A percentile compares a stretch with the other conserved stretches of the same genome.
Conservation (phyloP, 2,329 filamentous ascomycete genomes). For the Calonectria pauciramosa region DNA sequence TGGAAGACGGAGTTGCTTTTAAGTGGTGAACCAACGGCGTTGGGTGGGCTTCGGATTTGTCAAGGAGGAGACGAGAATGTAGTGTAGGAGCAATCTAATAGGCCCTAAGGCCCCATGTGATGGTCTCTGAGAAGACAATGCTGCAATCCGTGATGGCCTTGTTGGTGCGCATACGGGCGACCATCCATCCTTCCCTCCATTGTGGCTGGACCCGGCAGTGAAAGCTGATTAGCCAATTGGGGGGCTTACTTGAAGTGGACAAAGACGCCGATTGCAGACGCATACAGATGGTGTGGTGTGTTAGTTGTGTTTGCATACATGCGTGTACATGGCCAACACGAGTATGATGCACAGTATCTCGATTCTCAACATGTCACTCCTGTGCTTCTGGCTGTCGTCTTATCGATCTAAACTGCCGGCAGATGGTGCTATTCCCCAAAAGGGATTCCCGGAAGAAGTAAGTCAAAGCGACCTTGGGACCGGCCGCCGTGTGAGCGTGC, state of each 20-base stretch:
- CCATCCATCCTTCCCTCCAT: neutral
- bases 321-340: neutral
- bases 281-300: neutral
- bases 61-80: constrained; percentile 27
- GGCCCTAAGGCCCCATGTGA: constrained; percentile 20
- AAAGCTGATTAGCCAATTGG: constrained; percentile 1
- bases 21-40: constrained; percentile 28
- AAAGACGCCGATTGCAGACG: constrained; percentile 5
- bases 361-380: neutral
- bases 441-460: constrained; percentile 16
- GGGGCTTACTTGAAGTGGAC: constrained; percentile 4
- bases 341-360: neutral
- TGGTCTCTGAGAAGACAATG: constrained; percentile 7
- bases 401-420: constrained; percentile 22
- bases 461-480: constrained; percentile 2
- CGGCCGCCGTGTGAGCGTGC: neutral
- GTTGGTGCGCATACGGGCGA: neutral
- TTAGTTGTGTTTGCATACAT: neutral
- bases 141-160: constrained; percentile 18
- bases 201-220: neutral
- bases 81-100: constrained; percentile 22
- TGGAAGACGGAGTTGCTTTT: constrained; percentile 18
- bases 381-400: neutral
- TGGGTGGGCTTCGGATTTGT: constrained; percentile 24
- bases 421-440: neutral